Base-by-base conservation (phyloP, 495 filamentous ascomycete genomes). In the Copromyces sp. region DNA sequence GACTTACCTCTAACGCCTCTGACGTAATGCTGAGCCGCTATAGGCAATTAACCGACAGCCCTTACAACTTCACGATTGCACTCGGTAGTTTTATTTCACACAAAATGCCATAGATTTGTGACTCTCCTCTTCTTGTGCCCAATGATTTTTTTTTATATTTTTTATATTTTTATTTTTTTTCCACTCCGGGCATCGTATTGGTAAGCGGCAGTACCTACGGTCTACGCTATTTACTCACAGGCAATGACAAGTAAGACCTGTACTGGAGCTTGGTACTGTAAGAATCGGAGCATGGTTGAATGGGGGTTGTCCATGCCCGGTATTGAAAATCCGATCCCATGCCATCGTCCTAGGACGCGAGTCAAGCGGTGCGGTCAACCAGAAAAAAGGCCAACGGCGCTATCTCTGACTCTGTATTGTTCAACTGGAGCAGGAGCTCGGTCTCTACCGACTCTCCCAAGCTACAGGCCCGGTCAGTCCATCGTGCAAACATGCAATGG, bases 1-100 rank as follows among this genome's bases (percentile, higher is more conserved):
- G 72, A 71, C 71, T 73, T 70, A 68, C 37, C 29, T 32, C 39
- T 61, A 70, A 38, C 45, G 69, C 70, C 69, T 68, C 69, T 77
- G 76, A 77, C 76, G 76, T 77, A 72, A 70, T 71, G 68, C 39
- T 69, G 41, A 65, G 29, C 53, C 53, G 29, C 53, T 35, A 65
- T 35, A 4, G 20, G 11, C 53, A 61, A 61, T 65, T 65, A 17
- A 65, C 29, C 14, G 12, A 37, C 53, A 59, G 14, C 3, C 20
- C n/a, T 47, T n/a, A 37, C 35, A 37, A 24, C 20, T n/a, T 53
- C 29, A 16, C 53, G 53, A 65, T 35, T 17, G 53, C 14, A 65
- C 53, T 35, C 12, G 32, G 3, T 37, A 12, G 6, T 37, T 35
- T 17, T 8, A 32, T 16, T 32, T 35, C 29, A 17, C 53, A 61